Conservation (phyloP, 78 protist genomes). For the Dictyostelium firmibasis region DNA sequence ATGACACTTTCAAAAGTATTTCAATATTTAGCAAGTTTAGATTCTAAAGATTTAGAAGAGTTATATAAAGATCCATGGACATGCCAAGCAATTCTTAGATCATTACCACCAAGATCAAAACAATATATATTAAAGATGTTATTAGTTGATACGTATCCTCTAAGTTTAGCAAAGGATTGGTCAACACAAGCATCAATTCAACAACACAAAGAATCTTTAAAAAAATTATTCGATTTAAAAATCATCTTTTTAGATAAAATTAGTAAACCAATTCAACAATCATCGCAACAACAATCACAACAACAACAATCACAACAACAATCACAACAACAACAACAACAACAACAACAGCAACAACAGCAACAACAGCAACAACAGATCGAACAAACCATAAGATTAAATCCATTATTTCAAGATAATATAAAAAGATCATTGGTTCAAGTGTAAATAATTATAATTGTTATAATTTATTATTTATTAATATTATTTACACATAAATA, state of each 20-base stretch:
- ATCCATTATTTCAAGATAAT: conserved; percentile 31
- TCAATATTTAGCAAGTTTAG: conserved; percentile 59
- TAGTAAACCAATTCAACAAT: neutral
- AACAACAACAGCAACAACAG: neutral
- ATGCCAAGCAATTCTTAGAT: conserved; percentile 56
- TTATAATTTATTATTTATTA: neutral
- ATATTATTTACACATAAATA: neutral
- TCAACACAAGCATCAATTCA: conserved; percentile 18
- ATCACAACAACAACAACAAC: neutral
- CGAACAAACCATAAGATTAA: conserved; percentile 9
- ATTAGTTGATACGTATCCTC: neutral
- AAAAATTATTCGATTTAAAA: conserved; percentile 35
- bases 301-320: neutral
- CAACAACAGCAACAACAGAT: neutral
- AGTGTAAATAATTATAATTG: neutral
- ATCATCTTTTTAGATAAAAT: neutral
- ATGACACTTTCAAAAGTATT: conserved; percentile 19
- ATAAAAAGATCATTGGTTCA: conserved; percentile 16
- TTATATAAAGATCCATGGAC: conserved; percentile 57
- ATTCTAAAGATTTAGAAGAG: conserved; percentile 16
- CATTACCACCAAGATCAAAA: conserved; percentile 62
- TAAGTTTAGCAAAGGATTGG: neutral
- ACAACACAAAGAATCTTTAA: conserved; percentile 21
- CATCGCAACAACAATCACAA: neutral
- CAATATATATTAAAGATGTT: conserved; percentile 52